Percentiles rank a stretch among this genome's conserved stretches.
These are phyloP conservation scores for Populus tomentosa DNA, from an alignment of 441 rosid species.

Conservation along the genomic window DNA sequence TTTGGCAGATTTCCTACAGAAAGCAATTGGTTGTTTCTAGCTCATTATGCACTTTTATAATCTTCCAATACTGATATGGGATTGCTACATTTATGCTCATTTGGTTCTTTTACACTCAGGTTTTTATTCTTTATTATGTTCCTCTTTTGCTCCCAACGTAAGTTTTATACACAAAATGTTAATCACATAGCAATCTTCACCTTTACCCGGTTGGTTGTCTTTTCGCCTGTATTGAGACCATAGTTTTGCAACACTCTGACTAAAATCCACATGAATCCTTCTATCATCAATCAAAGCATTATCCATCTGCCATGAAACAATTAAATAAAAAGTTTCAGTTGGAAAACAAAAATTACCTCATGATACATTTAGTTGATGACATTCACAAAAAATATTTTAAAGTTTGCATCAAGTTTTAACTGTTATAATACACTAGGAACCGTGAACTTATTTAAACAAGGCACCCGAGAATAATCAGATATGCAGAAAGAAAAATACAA, in stretches of 20 bases:
- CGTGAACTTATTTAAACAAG: not conserved
- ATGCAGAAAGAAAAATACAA: constrained; percentile 1
- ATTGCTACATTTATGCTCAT: not conserved
- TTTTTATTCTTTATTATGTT: not conserved
- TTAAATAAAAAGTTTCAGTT: not conserved
- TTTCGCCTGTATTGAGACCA: constrained; percentile 78
- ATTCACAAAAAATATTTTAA: not conserved
- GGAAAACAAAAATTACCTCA: not conserved
- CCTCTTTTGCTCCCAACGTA: not conserved
- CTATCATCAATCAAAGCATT: constrained; percentile 95
- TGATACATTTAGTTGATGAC: not conserved
- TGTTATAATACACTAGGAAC: not conserved
- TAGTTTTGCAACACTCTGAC: constrained; percentile 93
- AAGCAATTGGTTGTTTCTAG: not conserved
- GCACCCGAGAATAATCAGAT: not conserved
- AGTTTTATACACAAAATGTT: not conserved
- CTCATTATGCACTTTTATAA: not conserved
- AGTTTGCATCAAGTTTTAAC: not conserved
- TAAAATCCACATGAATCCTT: constrained; percentile 91
- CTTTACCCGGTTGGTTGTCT: constrained; percentile 51
- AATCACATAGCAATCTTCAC: constrained; percentile 24
- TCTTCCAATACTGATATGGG: not conserved
- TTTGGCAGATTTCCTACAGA: not conserved
- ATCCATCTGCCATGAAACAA: constrained; percentile 63
- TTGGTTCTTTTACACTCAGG: not conserved